Base-by-base conservation (phyloP, 352 stramenopile species). In the Globisporangium paroecandrum region DNA sequence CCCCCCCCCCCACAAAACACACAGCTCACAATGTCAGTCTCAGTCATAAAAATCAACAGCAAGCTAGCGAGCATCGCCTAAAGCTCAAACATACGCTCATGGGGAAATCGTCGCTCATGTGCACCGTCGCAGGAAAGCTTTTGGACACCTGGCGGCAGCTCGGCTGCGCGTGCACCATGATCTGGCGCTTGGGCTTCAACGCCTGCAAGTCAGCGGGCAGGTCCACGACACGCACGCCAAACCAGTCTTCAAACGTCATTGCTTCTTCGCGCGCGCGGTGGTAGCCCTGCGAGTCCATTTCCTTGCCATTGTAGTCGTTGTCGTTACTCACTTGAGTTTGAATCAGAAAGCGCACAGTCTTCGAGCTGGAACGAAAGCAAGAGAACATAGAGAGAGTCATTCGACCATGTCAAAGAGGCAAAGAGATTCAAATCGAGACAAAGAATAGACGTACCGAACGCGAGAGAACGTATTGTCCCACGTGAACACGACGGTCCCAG, bases 391-490 rank as follows among this genome's bases (percentile, higher is more conserved):
- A 24, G 15, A 59, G 20, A 24, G 15, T 10, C 18, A 43, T 13
- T 43, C 25, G 8, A 43, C 34, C 54, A 58, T 8, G 13, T 46
- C 38, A 38, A 38, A 9, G 0, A 3, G 20, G 47, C 4, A 58
- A 22, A n/a, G 15, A 15, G 18, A 49, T 49, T 49, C 4, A 49
- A 18, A 49, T 49, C 5, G n/a, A 49, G 15, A n/a, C 7, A 18
- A 32, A 1, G 3, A 34, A 22, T 43, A 24, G 38, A 56, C 77
- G 43, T 68, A 91, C 83, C 81, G 76, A 46, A 89, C 71, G 15
- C 76, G 57, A 0, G 83, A 91, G 58, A 81, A 89, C 7, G 68
- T 77, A 65, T 91, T 91, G 64, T 89, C 77, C 83, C 83, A 91
- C 25, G 68, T 89, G 59, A 89, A 75, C 25, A 83, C 65, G 54